Conservation (phyloP, 257 asterid genomes). For the Capsicum chinense region DNA sequence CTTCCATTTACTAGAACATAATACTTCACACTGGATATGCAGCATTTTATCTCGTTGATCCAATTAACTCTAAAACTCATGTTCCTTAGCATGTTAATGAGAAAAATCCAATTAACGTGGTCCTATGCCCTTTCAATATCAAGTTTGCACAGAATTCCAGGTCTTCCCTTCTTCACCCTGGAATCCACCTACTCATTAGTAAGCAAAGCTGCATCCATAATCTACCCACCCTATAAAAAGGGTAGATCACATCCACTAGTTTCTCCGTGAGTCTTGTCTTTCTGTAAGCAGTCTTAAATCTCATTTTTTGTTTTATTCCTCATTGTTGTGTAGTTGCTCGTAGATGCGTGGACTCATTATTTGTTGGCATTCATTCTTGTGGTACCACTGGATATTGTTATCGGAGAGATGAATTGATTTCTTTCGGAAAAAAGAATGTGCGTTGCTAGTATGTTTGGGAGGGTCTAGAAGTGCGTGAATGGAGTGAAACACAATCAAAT, state of each 20-base stretch:
- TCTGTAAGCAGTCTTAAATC: neutral
- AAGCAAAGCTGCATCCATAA: neutral
- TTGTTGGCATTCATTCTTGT: slow-evolving; percentile 1
- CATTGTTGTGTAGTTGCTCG: neutral
- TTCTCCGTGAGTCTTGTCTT: neutral
- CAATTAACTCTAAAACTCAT: neutral
- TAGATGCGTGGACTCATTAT: neutral
- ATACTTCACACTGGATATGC: neutral
- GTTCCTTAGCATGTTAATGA: neutral
- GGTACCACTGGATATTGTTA: neutral
- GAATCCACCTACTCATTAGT: neutral
- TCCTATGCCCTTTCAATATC: neutral
- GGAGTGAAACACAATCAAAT: neutral
- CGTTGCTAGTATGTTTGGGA: neutral
- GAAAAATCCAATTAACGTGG: neutral
- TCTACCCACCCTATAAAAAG: neutral
- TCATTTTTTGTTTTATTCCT: slow-evolving; percentile 21
- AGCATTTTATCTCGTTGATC: neutral
- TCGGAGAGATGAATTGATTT: slow-evolving; percentile 3
- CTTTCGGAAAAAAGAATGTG: neutral
- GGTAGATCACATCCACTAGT: neutral
- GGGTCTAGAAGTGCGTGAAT: neutral
- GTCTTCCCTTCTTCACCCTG: neutral
- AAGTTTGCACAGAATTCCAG: neutral
- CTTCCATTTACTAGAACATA: neutral